These are phyloP conservation scores for Apiotrichum porosum DNA, from an alignment of 1,284 basidiomycete species.

Conservation along the genomic window DNA sequence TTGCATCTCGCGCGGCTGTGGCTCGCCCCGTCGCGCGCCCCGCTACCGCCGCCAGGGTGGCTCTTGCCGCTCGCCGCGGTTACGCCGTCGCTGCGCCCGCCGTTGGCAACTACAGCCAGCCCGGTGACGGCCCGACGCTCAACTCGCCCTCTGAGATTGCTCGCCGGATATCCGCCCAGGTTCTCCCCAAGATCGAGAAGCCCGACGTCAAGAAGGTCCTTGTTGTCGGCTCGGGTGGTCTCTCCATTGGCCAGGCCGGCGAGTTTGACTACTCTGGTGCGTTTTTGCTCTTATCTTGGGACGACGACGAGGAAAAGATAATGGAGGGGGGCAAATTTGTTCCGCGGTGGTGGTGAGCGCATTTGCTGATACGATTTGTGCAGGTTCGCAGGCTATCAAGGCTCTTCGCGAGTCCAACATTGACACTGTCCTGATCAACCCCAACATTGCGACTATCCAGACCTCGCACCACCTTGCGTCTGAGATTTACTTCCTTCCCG, in stretches of 20 bases:
- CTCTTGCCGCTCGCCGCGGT: constrained; percentile 7
- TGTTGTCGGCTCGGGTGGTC: constrained; percentile 92
- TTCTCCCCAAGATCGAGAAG: constrained; percentile 71
- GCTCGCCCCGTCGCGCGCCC: constrained; percentile 3
- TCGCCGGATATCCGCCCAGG: constrained; percentile 81
- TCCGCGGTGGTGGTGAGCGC: not conserved
- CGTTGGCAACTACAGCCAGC: constrained; percentile 64
- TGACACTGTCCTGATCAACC: constrained; percentile 92
- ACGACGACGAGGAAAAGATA: no score
- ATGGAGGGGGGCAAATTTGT: not conserved
- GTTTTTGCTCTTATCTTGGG: constrained; percentile 19
- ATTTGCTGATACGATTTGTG: not conserved
- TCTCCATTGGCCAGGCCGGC: constrained; percentile 96
- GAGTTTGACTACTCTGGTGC: constrained; percentile 97
- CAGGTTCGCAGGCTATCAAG: constrained; percentile 90
- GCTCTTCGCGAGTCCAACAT: constrained; percentile 94
- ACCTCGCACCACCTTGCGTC: constrained; percentile 94
- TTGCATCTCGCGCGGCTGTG: constrained; percentile 12
- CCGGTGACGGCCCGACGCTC: constrained; percentile 71
- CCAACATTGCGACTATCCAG: constrained; percentile 96
- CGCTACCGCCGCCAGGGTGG: not conserved
- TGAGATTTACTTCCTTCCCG: constrained; percentile 96
- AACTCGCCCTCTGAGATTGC: constrained; percentile 90
- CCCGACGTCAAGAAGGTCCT: constrained; percentile 90
- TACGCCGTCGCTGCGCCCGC: constrained; percentile 70